A percentile compares a stretch with the other conserved stretches of the same genome.
These are phyloP conservation scores for Funneliformis mosseae DNA, from an alignment of 192 early-diverging fungal genomes.

Conservation along the genomic window DNA sequence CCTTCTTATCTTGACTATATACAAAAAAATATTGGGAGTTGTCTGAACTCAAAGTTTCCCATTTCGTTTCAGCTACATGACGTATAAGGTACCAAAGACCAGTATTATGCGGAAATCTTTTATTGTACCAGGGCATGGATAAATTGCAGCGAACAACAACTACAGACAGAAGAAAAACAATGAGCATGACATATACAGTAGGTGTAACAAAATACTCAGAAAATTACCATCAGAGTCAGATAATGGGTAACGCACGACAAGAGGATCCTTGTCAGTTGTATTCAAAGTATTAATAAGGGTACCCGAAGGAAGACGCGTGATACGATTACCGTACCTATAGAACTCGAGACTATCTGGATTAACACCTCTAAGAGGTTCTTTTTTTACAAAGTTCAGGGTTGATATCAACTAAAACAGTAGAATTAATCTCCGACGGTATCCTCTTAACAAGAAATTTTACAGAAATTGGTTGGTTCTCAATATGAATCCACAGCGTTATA, in stretches of 20 bases:
- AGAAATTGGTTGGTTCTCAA: too few species aligned
- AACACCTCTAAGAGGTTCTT: too few species aligned
- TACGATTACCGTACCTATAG: too few species aligned
- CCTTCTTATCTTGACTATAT: neutral
- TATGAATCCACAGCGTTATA: too few species aligned
- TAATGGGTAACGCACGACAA: neutral
- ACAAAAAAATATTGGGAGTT: conserved; percentile 3
- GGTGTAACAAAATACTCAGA: neutral
- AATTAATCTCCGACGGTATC: too few species aligned
- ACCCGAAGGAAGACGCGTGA: too few species aligned
- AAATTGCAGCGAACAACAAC: neutral
- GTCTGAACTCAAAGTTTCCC: neutral
- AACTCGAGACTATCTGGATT: too few species aligned
- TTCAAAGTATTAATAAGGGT: too few species aligned
- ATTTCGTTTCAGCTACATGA: neutral
- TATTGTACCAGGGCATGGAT: neutral
- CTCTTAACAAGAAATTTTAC: too few species aligned
- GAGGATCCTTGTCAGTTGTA: neutral
- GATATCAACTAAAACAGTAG: too few species aligned
- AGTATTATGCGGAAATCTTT: neutral
- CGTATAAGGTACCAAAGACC: conserved; percentile 1
- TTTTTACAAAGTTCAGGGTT: too few species aligned
- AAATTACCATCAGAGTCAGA: neutral
- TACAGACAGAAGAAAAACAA: neutral
- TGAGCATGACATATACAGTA: neutral